Percentiles rank a stretch among this genome's conserved stretches.
These are phyloP conservation scores for Glycine latifolia DNA, from an alignment of 306 rosid species.

Conservation along the genomic window DNA sequence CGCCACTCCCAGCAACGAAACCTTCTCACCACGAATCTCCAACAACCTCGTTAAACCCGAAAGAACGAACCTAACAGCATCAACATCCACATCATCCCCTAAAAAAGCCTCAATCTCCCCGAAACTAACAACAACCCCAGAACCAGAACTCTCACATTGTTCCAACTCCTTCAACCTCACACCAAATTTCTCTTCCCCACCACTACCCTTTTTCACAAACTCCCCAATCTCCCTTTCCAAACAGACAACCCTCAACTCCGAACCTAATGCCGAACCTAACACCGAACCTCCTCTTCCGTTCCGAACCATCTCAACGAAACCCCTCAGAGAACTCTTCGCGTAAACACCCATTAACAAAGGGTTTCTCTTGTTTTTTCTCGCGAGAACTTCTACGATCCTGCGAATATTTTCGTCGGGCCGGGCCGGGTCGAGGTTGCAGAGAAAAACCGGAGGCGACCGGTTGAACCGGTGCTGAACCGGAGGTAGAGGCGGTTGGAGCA, in stretches of 20 bases:
- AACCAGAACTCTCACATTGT: constrained; percentile 46
- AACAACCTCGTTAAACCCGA: constrained; percentile 60
- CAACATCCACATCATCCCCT: constrained; percentile 41
- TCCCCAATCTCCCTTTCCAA: constrained; percentile 64
- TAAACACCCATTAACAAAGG: constrained; percentile 74
- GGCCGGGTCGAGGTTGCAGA: constrained; percentile 62
- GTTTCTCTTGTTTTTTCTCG: constrained; percentile 56
- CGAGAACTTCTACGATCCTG: constrained; percentile 66
- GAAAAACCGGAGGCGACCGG: constrained; percentile 73
- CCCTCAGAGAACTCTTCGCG: constrained; percentile 61
- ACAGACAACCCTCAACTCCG: constrained; percentile 44
- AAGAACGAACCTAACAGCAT: constrained; percentile 62
- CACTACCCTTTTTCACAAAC: constrained; percentile 51
- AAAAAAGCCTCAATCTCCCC: constrained; percentile 70
- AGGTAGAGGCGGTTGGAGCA: constrained; percentile 68
- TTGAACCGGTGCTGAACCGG: constrained; percentile 44
- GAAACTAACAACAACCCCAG: constrained; percentile 63
- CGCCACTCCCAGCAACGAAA: constrained; percentile 73
- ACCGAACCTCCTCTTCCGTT: constrained; percentile 49
- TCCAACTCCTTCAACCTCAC: constrained; percentile 66
- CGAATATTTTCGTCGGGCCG: constrained; percentile 71
- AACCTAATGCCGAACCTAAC: constrained; percentile 44
- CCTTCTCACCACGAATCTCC: constrained; percentile 55
- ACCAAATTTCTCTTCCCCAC: constrained; percentile 56
- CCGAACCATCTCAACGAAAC: constrained; percentile 57